Base-by-base conservation (phyloP, 2,329 filamentous ascomycete species). In the Epichloe elymi region DNA sequence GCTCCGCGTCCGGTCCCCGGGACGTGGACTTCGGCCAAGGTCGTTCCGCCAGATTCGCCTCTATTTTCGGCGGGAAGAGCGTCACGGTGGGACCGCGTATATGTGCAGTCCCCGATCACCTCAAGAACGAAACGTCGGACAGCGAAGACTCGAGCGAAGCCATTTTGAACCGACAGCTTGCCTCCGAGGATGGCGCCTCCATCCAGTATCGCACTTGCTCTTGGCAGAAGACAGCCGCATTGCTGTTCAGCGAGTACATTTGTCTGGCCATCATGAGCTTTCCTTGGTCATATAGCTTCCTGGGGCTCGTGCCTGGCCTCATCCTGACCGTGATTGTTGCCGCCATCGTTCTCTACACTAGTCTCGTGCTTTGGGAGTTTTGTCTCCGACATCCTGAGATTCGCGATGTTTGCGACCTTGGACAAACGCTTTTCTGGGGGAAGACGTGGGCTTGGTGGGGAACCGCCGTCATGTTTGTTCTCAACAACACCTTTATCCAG, bases 211-310 rank as follows among this genome's bases (percentile, higher is more conserved):
- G 90, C 54, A 95, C 89, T 39, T 96, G 90, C 70, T 90, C 84
- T 58, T 96, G 90, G 90, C 85, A 87, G 63, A 95, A 95, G 85
- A 95, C 90, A 49, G 88, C 90, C 0, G 88, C 85, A 1, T 67
- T 95, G 58, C 80, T 96, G 48, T 95, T 96, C 69, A 93, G 88
- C 48, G 90, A 96, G 72, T 96, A 96, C 66, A 96, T 96, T 53
- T 95, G 88, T 65, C 71, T 96, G 68, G 65, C 79, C 53, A 95
- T 95, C 63, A 95, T 96, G 89, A 94, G 87, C 48, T 96, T 96
- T 59, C 90, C 90, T 0, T 95, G 86, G 77, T 95, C 88, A 0
- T 96, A 96, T 67, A 87, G 88, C 42, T 72, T 91, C 30, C 78
- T 96, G 7, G 90, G 90, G 7, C 76, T 96, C 15, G 87, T 95